phyloP scores from a whole-genome alignment of 2,329 filamentous ascomycete species.

The Nothomitra cinnamomea region DNA sequence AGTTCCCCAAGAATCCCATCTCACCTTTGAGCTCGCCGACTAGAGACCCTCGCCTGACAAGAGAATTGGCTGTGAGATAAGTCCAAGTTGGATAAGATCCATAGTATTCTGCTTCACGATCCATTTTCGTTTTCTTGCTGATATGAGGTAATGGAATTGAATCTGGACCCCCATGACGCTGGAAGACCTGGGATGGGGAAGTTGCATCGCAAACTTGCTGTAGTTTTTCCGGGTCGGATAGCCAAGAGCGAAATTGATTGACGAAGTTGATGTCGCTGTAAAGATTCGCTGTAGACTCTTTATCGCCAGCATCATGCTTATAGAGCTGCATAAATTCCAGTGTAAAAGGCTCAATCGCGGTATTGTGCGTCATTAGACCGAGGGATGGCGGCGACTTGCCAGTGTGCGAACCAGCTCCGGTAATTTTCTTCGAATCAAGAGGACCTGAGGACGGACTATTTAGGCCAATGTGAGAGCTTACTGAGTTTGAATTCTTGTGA shows the following conservation, averaged over 20 bases:
- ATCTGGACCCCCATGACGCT: slow-evolving; percentile 37
- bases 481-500: slow-evolving; percentile 63
- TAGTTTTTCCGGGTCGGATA: slow-evolving; percentile 54
- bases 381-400: slow-evolving; percentile 45
- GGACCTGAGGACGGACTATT: neutral
- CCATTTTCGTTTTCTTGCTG: slow-evolving; percentile 34
- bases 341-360: slow-evolving; percentile 52
- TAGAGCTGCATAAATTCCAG: slow-evolving; percentile 60
- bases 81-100: slow-evolving; percentile 53
- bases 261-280: slow-evolving; percentile 62
- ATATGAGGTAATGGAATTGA: slow-evolving; percentile 35
- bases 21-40: slow-evolving; percentile 54
- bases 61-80: slow-evolving; percentile 38
- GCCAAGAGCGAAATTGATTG: slow-evolving; percentile 60
- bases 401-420: slow-evolving; percentile 37
- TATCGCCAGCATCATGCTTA: slow-evolving; percentile 40
- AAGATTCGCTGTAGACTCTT: slow-evolving; percentile 44
- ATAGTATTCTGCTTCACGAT: slow-evolving; percentile 29
- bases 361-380: slow-evolving; percentile 40
- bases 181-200: slow-evolving; percentile 52
- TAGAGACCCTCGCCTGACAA: slow-evolving; percentile 33
- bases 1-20: slow-evolving; percentile 30
- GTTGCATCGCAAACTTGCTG: slow-evolving; percentile 48
- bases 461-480: slow-evolving; percentile 44
- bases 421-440: slow-evolving; percentile 40